These are phyloP conservation scores for Pestalotiopsis sp. DNA, from an alignment of 2,329 filamentous ascomycete genomes.

Conservation along the genomic window DNA sequence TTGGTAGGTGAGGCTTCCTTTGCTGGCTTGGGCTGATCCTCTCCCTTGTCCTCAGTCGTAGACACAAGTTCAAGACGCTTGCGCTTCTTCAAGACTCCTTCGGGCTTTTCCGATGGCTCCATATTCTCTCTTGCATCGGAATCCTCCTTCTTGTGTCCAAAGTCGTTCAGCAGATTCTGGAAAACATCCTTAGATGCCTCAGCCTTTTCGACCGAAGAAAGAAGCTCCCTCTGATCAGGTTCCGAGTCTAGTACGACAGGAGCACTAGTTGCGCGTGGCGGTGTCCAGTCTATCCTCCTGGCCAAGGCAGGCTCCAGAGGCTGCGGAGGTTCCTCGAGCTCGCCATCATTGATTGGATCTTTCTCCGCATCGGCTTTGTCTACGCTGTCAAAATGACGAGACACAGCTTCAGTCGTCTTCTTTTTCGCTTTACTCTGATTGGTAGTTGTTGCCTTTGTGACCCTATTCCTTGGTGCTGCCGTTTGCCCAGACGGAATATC, in stretches of 20 bases:
- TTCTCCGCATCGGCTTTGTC: slow-evolving; percentile 7
- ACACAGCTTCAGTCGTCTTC: slow-evolving; percentile 32
- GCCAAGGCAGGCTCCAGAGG: slow-evolving; percentile 50
- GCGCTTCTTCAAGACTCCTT: slow-evolving; percentile 52
- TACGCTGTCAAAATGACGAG: slow-evolving; percentile 27
- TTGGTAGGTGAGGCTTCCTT: slow-evolving; percentile 40
- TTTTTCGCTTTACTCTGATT: slow-evolving; percentile 25
- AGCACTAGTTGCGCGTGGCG: slow-evolving; percentile 48
- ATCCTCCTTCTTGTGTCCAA: slow-evolving; percentile 35
- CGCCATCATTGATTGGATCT: slow-evolving; percentile 10
- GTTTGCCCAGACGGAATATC: slow-evolving; percentile 11
- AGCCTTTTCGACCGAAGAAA: slow-evolving; percentile 27
- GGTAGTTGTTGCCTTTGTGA: slow-evolving; percentile 18
- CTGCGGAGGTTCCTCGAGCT: background rate
- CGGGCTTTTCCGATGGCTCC: background rate
- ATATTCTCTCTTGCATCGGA: background rate
- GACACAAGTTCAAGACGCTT: slow-evolving; percentile 58
- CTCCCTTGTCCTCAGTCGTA: slow-evolving; percentile 28
- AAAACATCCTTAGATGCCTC: slow-evolving; percentile 39
- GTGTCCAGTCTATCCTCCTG: slow-evolving; percentile 70
- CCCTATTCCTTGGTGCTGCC: slow-evolving; percentile 16
- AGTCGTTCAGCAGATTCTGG: slow-evolving; percentile 45
- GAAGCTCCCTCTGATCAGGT: slow-evolving; percentile 33
- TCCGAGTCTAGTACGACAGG: slow-evolving; percentile 31
- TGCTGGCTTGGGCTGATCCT: slow-evolving; percentile 24